Conservation (phyloP, 768 basidiomycete species). For the Tulasnella sp. region DNA sequence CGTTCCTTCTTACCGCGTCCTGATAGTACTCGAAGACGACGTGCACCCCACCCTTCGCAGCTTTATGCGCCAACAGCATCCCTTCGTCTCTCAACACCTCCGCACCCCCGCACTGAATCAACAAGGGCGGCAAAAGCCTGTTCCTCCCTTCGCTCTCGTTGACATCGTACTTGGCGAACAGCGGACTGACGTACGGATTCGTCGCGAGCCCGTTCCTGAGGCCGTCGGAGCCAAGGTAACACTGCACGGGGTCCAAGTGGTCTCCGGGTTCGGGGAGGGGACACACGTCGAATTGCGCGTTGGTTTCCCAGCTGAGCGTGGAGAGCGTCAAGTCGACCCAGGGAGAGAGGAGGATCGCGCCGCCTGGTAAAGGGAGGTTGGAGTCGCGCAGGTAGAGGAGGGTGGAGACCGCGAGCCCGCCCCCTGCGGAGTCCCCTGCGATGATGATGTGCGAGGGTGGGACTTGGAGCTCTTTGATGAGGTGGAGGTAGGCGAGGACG, state of each 20-base stretch:
- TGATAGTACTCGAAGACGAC: constrained; percentile 84
- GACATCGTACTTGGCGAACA: constrained; percentile 38
- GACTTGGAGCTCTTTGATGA: constrained; percentile 79
- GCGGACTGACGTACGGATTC: constrained; percentile 90
- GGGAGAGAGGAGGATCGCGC: constrained; percentile 81
- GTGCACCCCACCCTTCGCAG: constrained; percentile 70
- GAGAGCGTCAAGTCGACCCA: constrained; percentile 98
- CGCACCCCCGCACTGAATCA: constrained; percentile 87
- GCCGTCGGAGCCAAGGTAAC: constrained; percentile 71
- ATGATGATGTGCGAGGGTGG: constrained; percentile 84
- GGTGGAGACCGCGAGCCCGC: constrained; percentile 72
- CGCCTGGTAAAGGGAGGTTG: constrained; percentile 68
- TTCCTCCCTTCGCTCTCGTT: constrained; percentile 46
- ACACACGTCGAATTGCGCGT: constrained; percentile 75
- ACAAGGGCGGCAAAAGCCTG: constrained; percentile 70
- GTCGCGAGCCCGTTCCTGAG: constrained; percentile 68
- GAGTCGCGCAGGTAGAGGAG: constrained; percentile 95
- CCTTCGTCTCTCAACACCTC: constrained; percentile 95
- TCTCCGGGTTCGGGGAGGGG: constrained; percentile 60
- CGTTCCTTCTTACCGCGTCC: constrained; percentile 58
- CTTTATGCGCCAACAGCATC: constrained; percentile 86
- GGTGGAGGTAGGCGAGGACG: constrained; percentile 73
- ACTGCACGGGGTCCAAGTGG: constrained; percentile 86
- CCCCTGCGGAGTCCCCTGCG: constrained; percentile 88
- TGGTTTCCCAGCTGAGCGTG: constrained; percentile 97